Base-by-base conservation (phyloP, 1,139 yeast species). In the Pichia sp. region DNA sequence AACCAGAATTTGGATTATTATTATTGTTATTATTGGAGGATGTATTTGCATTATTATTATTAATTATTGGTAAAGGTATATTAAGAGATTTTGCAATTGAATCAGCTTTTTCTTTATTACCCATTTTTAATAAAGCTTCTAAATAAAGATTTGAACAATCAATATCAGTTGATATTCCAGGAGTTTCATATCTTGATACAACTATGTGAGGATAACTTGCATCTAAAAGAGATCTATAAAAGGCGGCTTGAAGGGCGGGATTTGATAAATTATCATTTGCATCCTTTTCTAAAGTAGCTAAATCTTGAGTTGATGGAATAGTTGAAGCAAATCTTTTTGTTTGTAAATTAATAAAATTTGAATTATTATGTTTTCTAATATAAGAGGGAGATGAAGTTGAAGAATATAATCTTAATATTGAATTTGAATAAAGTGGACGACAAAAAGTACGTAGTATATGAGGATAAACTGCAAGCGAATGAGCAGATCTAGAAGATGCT, bases 151-250 rank as follows among this genome's bases (percentile, higher is more conserved):
- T 74, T 45, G 89, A 80, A 65, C 97, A 84, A 53, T 85, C 95
- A 1, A 78, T 73, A 47, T 84, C 80, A 23, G 82, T 70, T 10
- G 95, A 94, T 43, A 92, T 87, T 8, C 96, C 96, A 0, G 94
- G 84, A 6, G 95, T 82, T 62, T 92, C 97, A 63, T 78, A 94
- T 49, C 99, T 76, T 47, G 94, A 84, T 8, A 89, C 89, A 7
- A 92, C 96, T 46, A 92, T 81, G 55, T 89, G 96, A 10, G 98
- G 97, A 61, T 89, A 90, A 65, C 85, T 84, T 42, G 90, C 76
- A 46, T 77, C 77, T 55, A 92, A 64, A 44, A 90, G 68, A 24
- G 79, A 72, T 52, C 75, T 74, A 68, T 92, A 92, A 57, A 92
- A 90, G 48, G 78, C 82, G 1, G 94, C 89, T 65, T 92, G 98